These are phyloP conservation scores for Backusella australiensis DNA, from an alignment of 192 early-diverging fungal species.

Conservation along the genomic window DNA sequence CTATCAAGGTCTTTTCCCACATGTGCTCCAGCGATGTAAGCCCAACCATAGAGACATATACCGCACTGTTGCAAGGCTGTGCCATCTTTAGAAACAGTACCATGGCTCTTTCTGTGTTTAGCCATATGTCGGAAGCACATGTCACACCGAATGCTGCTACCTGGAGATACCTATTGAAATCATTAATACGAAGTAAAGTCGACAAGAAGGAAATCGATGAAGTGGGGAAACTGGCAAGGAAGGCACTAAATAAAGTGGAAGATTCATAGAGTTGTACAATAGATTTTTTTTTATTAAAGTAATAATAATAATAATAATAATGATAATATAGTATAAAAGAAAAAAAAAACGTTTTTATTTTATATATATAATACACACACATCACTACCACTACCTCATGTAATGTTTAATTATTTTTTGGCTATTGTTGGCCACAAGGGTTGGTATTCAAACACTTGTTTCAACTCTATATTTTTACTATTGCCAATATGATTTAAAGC, in stretches of 20 bases:
- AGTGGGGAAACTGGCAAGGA: slow-evolving; percentile 2
- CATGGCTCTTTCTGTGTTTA: slow-evolving; percentile 13
- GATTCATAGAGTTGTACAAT: neutral
- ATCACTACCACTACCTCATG: too few relatives aligned
- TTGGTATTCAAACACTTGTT: slow-evolving; percentile 31
- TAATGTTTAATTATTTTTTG: neutral
- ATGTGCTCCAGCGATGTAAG: slow-evolving; percentile 19
- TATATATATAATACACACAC: neutral
- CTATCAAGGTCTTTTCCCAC: slow-evolving; percentile 21
- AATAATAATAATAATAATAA: neutral
- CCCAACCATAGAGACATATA: slow-evolving; percentile 22
- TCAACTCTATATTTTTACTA: neutral
- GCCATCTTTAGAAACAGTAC: slow-evolving; percentile 23
- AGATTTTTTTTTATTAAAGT: neutral
- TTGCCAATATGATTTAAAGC: neutral
- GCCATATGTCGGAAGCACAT: slow-evolving; percentile 20
- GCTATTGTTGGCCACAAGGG: slow-evolving; percentile 26
- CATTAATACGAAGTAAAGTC: slow-evolving; percentile 23
- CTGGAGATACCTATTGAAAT: slow-evolving; percentile 33
- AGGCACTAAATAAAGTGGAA: neutral
- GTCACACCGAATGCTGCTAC: slow-evolving; percentile 21
- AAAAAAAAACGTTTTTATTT: too few relatives aligned
- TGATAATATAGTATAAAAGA: neutral
- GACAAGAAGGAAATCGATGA: slow-evolving; percentile 26
- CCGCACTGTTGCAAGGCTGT: slow-evolving; percentile 32